phyloP scores from a whole-genome alignment of 2,329 filamentous ascomycete genomes.

The Diaporthe citrichinensis region DNA sequence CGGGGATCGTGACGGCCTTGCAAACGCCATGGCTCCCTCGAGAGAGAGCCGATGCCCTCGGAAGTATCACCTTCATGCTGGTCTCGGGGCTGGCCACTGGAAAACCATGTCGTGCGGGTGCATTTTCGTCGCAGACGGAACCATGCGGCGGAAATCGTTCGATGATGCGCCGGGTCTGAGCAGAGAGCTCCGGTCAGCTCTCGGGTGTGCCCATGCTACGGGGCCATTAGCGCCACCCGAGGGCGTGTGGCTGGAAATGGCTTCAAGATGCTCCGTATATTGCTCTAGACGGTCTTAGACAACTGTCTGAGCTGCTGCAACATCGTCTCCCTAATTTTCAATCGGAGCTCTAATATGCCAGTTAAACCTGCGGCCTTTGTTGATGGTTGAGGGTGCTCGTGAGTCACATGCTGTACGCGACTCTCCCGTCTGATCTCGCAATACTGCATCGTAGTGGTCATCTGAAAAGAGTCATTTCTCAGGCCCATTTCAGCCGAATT shows the following conservation, averaged over 20 bases:
- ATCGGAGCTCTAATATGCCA: neutral
- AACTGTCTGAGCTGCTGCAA: neutral
- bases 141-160: slow-evolving; percentile 29
- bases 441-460: neutral
- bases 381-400: neutral
- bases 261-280: neutral
- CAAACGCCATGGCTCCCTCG: slow-evolving; percentile 14
- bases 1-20: slow-evolving; percentile 3
- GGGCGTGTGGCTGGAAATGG: neutral
- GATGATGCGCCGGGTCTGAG: slow-evolving; percentile 36
- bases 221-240: neutral
- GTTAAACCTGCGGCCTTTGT: neutral
- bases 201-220: neutral
- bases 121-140: slow-evolving; percentile 2
- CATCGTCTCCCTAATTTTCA: neutral
- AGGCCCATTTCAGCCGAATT: neutral
- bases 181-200: slow-evolving; percentile 27
- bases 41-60: slow-evolving; percentile 35
- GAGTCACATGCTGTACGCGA: slow-evolving; percentile 15
- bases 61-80: slow-evolving; percentile 38
- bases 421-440: slow-evolving; percentile 12
- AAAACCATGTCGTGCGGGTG: slow-evolving; percentile 33
- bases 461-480: slow-evolving; percentile 14
- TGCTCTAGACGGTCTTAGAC: neutral
- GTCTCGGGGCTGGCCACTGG: neutral